phyloP scores from a whole-genome alignment of 495 filamentous ascomycete species.

The Neurospora pannonica region DNA sequence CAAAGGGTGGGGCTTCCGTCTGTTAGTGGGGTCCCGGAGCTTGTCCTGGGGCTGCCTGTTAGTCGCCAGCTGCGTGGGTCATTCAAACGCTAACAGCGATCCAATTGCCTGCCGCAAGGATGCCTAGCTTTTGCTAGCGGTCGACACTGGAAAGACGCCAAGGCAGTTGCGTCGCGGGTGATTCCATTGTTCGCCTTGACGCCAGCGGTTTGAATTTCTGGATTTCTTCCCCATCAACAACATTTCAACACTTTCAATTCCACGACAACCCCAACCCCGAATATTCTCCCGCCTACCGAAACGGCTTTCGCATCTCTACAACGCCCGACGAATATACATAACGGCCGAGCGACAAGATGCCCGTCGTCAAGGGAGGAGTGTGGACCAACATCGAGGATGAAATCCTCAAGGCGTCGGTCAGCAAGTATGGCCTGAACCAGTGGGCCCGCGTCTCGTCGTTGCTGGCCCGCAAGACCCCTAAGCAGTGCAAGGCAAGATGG shows the following conservation, averaged over 20 bases:
- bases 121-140: background rate
- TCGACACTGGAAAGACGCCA: background rate
- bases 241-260: background rate
- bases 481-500: conserved; percentile 99
- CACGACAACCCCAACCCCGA: background rate
- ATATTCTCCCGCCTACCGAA: background rate
- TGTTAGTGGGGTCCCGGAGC: background rate
- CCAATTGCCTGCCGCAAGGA: background rate
- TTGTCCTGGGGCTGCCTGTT: background rate
- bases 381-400: conserved; percentile 81
- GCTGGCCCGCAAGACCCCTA: conserved; percentile 92
- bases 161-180: background rate
- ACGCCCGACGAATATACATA: background rate
- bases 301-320: background rate
- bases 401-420: conserved; percentile 91
- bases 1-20: background rate
- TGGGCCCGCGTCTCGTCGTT: conserved; percentile 98
- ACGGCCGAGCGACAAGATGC: conserved; percentile 52
- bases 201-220: background rate
- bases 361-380: conserved; percentile 95
- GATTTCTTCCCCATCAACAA: background rate
- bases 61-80: background rate
- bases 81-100: background rate
- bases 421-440: conserved; percentile 96
- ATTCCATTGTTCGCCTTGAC: background rate